These are phyloP conservation scores for Brassica juncea DNA, from an alignment of 345 rosid genomes.

Conservation along the genomic window DNA sequence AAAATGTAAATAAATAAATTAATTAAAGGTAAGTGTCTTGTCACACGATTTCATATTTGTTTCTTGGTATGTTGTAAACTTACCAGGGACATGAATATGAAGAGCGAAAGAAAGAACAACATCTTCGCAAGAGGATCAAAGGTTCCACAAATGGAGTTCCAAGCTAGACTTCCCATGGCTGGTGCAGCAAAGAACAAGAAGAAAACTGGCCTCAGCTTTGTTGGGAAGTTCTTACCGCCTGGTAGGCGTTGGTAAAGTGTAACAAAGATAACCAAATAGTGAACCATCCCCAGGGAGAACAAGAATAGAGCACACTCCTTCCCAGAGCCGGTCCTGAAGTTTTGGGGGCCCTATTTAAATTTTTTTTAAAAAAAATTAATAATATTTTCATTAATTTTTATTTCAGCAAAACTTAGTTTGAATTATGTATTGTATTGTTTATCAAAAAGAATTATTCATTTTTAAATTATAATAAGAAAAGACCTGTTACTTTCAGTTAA, in stretches of 20 bases:
- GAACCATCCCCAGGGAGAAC: slow-evolving; percentile 68
- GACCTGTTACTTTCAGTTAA: no score
- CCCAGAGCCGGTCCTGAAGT: slow-evolving; percentile 15
- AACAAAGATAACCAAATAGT: slow-evolving; percentile 71
- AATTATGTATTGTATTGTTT: no score
- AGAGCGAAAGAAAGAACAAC: slow-evolving; percentile 60
- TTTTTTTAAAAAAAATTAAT: no score
- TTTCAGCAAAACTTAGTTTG: no score
- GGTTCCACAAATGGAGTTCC: slow-evolving; percentile 59
- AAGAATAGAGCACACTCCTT: slow-evolving; percentile 58
- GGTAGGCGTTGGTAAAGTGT: slow-evolving; percentile 69
- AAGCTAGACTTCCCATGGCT: slow-evolving; percentile 62
- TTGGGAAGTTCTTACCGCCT: slow-evolving; percentile 46
- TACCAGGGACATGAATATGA: slow-evolving; percentile 67
- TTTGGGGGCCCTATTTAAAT: no score
- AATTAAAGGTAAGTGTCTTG: not conserved
- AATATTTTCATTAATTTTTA: no score
- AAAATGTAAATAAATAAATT: not conserved
- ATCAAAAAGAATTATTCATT: no score
- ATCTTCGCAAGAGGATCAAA: slow-evolving; percentile 55
- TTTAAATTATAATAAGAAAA: no score
- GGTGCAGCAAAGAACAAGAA: slow-evolving; percentile 78
- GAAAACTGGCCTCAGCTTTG: slow-evolving; percentile 54
- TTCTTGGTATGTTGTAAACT: not conserved
- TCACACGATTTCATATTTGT: not conserved